Conservation (phyloP, 805 yeast species). For the Schwanniomyces vanrijiae region DNA sequence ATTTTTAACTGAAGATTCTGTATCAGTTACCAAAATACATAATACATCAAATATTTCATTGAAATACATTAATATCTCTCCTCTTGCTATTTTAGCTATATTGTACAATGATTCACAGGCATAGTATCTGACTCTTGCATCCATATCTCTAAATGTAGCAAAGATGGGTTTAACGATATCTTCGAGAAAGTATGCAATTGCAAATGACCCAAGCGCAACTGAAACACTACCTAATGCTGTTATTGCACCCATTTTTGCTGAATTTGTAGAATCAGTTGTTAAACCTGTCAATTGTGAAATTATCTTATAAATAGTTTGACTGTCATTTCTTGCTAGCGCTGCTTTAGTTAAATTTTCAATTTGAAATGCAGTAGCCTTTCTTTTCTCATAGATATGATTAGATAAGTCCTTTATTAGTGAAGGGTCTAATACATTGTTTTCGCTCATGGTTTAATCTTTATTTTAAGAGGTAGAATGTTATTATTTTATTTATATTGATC, state of each 20-base stretch:
- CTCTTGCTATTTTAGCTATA: conserved; percentile 94
- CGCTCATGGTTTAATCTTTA: conserved; percentile 15
- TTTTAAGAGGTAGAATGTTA: background rate
- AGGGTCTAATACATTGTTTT: conserved; percentile 29
- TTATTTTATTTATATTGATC: background rate
- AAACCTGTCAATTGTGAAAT: conserved; percentile 78
- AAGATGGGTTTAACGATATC: conserved; percentile 89
- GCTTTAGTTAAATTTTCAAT: conserved; percentile 76
- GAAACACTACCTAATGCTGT: conserved; percentile 96
- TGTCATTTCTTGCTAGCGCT: conserved; percentile 59
- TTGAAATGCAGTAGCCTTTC: conserved; percentile 54
- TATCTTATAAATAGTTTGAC: conserved; percentile 56
- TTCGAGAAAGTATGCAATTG: conserved; percentile 79
- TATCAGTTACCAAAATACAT: conserved; percentile 85
- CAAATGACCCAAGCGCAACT: conserved; percentile 83
- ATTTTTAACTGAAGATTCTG: conserved; percentile 87
- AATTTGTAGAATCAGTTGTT: conserved; percentile 69
- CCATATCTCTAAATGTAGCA: conserved; percentile 95
- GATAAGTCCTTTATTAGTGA: conserved; percentile 42
- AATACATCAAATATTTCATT: conserved; percentile 93
- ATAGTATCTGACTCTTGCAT: conserved; percentile 93
- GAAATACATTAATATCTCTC: conserved; percentile 87
- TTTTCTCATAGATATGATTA: conserved; percentile 45
- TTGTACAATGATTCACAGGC: conserved; percentile 96
- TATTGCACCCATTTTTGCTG: conserved; percentile 87